phyloP scores from a whole-genome alignment of 345 rosid species.

The Eucalyptus pauciflora region DNA sequence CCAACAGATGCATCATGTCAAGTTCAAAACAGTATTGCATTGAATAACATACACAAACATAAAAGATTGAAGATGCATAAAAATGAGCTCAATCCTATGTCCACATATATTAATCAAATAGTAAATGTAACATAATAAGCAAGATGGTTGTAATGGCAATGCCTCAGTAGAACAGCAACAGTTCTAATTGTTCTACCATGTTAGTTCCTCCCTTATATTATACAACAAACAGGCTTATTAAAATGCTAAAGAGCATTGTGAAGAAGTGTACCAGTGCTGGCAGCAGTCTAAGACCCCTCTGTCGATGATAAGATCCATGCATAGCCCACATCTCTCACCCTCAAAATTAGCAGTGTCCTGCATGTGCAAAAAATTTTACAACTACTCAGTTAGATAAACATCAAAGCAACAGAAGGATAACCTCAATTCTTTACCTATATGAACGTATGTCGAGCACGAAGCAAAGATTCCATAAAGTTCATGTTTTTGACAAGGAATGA shows the following conservation, averaged over 20 bases:
- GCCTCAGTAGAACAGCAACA: neutral
- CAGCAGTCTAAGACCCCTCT: conserved; percentile 97
- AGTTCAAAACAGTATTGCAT: neutral
- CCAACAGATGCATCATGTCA: conserved; percentile 1
- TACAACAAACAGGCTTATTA: neutral
- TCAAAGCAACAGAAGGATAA: neutral
- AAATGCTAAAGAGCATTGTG: neutral
- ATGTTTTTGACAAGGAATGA: neutral
- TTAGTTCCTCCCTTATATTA: neutral
- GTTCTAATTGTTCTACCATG: neutral
- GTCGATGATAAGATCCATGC: conserved; percentile 88
- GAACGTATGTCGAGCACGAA: neutral
- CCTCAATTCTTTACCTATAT: neutral
- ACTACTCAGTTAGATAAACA: neutral
- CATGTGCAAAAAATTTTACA: neutral
- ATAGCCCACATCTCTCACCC: conserved; percentile 91
- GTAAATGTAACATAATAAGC: neutral
- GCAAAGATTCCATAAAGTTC: neutral
- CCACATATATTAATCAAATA: neutral
- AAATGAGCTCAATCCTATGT: neutral
- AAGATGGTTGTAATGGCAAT: neutral
- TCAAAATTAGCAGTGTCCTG: conserved; percentile 53
- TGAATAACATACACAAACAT: neutral
- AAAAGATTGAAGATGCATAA: neutral
- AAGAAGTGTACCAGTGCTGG: conserved; percentile 62